Conservation (phyloP, 371 early-diverging fungal species). For the Coemansia sp. region DNA sequence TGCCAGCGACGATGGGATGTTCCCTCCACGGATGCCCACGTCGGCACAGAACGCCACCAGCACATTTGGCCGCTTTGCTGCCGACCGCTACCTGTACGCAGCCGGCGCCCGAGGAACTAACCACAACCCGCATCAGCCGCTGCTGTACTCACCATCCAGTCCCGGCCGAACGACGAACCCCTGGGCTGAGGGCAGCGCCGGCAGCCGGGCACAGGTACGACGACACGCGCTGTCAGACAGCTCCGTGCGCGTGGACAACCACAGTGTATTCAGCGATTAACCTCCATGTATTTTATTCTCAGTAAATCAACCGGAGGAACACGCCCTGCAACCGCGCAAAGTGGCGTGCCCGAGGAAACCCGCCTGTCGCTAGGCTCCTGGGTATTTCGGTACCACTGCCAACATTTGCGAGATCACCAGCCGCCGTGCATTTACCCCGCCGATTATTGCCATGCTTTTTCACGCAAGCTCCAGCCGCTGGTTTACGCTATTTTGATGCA, state of each 20-base stretch:
- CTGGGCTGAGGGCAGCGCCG: conserved; percentile 24
- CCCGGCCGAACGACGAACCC: conserved; percentile 35
- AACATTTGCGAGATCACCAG: too few species aligned
- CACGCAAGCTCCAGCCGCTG: too few species aligned
- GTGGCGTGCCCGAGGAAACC: too few species aligned
- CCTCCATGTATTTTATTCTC: background rate
- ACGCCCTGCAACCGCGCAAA: too few species aligned
- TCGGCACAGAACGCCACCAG: conserved; percentile 1
- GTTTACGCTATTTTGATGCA: too few species aligned
- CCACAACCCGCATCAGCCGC: conserved; percentile 8
- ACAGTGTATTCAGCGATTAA: background rate
- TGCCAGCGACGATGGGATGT: conserved; percentile 31
- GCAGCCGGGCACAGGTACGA: conserved; percentile 14
- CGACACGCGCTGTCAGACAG: conserved; percentile 43
- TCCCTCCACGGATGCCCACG: conserved; percentile 8
- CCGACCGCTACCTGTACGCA: conserved; percentile 19
- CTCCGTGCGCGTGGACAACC: conserved; percentile 6
- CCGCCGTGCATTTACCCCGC: too few species aligned
- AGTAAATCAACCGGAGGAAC: too few species aligned
- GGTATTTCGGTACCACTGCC: too few species aligned
- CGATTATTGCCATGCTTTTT: too few species aligned
- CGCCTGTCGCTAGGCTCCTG: too few species aligned
- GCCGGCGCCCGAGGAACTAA: background rate
- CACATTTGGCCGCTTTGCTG: background rate
- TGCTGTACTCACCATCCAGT: conserved; percentile 42